These are phyloP conservation scores for Camellia granthamiana DNA, from an alignment of 148 eudicot species.

Conservation along the genomic window DNA sequence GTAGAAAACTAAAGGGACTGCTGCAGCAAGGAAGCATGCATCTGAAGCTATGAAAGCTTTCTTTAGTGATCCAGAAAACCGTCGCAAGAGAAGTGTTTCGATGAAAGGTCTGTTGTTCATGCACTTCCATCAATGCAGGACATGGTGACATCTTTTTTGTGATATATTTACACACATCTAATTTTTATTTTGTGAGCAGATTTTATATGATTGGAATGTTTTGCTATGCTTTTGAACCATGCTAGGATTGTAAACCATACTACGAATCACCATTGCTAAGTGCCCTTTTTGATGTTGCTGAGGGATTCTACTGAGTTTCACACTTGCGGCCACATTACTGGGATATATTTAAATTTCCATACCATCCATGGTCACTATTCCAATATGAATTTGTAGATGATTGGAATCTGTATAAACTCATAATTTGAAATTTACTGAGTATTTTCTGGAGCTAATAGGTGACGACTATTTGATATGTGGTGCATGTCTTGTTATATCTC, in stretches of 20 bases:
- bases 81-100: conserved; percentile 78
- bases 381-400: background rate
- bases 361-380: background rate
- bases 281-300: background rate
- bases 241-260: background rate
- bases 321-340: background rate
- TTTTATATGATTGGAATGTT: background rate
- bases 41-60: conserved; percentile 80
- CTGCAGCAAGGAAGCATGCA: conserved; percentile 74
- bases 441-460: background rate
- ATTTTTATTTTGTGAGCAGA: background rate
- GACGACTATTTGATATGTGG: background rate
- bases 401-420: background rate
- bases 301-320: background rate
- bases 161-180: background rate
- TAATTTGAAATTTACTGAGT: background rate
- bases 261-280: background rate
- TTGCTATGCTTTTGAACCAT: background rate
- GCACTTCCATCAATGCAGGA: background rate
- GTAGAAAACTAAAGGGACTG: conserved; percentile 75
- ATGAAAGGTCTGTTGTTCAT: conserved; percentile 65
- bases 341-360: background rate
- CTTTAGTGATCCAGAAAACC: conserved; percentile 86
- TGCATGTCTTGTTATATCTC: background rate
- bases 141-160: background rate